phyloP scores from a whole-genome alignment of 208 protist genomes.

The Trichomonas tenax region DNA sequence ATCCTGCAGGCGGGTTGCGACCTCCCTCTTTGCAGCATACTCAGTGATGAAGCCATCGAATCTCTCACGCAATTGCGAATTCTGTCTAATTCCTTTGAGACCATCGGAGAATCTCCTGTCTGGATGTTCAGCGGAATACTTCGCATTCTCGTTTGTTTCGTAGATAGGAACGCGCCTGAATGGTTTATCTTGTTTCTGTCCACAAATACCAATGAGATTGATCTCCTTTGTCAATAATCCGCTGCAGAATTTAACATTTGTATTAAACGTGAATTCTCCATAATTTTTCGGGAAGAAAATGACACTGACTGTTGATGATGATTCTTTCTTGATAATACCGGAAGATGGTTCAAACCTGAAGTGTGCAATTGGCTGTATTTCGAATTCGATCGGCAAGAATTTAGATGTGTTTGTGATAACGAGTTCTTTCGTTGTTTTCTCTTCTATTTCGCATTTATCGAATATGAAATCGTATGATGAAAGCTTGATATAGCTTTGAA shows the following conservation, averaged over 20 bases:
- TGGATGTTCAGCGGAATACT: background rate
- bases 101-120: background rate
- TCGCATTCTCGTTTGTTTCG: background rate
- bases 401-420: background rate
- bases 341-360: background rate
- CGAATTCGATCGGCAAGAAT: background rate
- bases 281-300: constrained; percentile 6
- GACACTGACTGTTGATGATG: background rate
- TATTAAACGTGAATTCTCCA: background rate
- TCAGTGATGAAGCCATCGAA: background rate
- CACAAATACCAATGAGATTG: background rate
- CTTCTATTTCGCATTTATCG: background rate
- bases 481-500: background rate
- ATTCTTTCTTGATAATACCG: background rate
- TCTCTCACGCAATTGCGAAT: too few species aligned
- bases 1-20: background rate
- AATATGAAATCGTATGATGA: background rate
- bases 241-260: background rate
- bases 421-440: background rate
- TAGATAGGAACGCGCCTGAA: background rate
- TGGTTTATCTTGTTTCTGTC: background rate
- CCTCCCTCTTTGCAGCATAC: background rate
- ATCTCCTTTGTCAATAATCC: background rate
- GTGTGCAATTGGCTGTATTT: background rate
- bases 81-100: background rate